Percentiles rank a stretch among this genome's conserved stretches.
Conservation (phyloP, 495 filamentous ascomycete genomes). For the Lophiotrema nucula region DNA sequence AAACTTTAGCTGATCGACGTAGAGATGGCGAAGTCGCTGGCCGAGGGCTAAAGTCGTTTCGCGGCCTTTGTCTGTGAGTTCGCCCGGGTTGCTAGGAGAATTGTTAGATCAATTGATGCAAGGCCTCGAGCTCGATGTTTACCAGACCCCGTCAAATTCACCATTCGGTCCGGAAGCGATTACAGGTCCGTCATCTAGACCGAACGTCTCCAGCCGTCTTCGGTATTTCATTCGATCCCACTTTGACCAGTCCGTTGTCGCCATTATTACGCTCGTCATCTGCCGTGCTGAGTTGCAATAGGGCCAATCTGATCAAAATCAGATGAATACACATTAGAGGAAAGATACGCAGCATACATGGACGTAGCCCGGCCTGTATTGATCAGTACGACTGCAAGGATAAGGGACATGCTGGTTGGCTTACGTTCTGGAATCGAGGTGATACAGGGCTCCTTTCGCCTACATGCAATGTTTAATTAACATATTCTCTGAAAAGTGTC, state of each 20-base stretch:
- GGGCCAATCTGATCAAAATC: constrained; percentile 68
- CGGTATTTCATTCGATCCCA: constrained; percentile 75
- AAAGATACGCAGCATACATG: constrained; percentile 52
- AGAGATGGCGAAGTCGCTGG: constrained; percentile 73
- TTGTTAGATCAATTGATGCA: neutral
- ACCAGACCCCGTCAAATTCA: constrained; percentile 75
- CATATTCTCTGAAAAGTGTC: neutral
- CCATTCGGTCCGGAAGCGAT: constrained; percentile 64
- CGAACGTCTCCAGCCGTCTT: constrained; percentile 78
- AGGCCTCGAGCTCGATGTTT: neutral
- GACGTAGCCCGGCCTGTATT: constrained; percentile 69
- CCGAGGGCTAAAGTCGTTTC: constrained; percentile 82
- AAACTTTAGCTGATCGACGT: constrained; percentile 84
- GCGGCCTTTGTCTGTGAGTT: constrained; percentile 84
- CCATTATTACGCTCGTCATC: constrained; percentile 69
- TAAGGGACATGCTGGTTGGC: no score
- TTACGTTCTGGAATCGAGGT: constrained; percentile 79
- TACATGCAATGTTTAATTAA: constrained; percentile 30
- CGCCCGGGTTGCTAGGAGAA: constrained; percentile 64
- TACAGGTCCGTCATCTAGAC: constrained; percentile 65
- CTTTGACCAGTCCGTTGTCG: constrained; percentile 52
- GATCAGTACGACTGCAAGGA: no score
- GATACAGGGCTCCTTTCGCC: constrained; percentile 84
- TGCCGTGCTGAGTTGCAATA: constrained; percentile 78
- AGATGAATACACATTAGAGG: constrained; percentile 11